Evolutionary conservation across 306 rosid species (phyloP).

Genomic region (Arachis stenosperma): DNA sequence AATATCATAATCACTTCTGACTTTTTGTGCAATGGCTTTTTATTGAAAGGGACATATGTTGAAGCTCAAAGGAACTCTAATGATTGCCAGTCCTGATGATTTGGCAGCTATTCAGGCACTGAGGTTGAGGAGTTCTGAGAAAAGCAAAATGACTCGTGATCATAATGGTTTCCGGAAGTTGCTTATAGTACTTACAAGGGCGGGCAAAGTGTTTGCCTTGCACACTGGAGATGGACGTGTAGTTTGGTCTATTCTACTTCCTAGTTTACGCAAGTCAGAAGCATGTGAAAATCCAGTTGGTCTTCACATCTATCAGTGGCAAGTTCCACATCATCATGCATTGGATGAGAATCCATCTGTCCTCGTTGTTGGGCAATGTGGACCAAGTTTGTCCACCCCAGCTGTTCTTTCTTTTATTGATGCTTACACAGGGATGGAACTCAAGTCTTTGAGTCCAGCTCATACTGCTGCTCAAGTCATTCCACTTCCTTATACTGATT

Average conservation of each 20-base stretch:
- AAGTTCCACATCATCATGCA: slow-evolving; percentile 94
- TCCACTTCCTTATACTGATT: slow-evolving; percentile 86
- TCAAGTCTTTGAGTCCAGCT: slow-evolving; percentile 52
- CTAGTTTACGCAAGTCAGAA: slow-evolving; percentile 66
- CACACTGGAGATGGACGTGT: slow-evolving; percentile 96
- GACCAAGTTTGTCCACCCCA: slow-evolving; percentile 61
- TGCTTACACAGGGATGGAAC: slow-evolving; percentile 77
- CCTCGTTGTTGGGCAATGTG: slow-evolving; percentile 81
- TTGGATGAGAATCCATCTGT: slow-evolving; percentile 91
- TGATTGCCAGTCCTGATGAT: slow-evolving; percentile 94
- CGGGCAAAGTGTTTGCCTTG: slow-evolving; percentile 92
- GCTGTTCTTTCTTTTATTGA: slow-evolving; percentile 85
- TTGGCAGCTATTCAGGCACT: slow-evolving; percentile 79
- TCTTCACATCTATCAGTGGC: slow-evolving; percentile 94
- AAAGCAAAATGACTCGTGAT: slow-evolving; percentile 97
- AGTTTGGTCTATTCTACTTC: slow-evolving; percentile 81
- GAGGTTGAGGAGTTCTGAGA: slow-evolving; percentile 86
- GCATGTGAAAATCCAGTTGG: slow-evolving; percentile 69
- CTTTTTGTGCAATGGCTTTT: slow-evolving; percentile 41
- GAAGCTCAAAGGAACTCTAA: slow-evolving; percentile 94
- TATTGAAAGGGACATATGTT: slow-evolving; percentile 79
- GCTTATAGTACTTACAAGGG: slow-evolving; percentile 83
- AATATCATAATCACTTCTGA: slow-evolving; percentile 32
- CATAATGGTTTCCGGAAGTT: slow-evolving; percentile 97
- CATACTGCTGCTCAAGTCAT: slow-evolving; percentile 76